Percentiles rank a stretch among this genome's conserved stretches.
phyloP scores from a whole-genome alignment of 495 filamentous ascomycete species.

The Penicillium longicatenatum region DNA sequence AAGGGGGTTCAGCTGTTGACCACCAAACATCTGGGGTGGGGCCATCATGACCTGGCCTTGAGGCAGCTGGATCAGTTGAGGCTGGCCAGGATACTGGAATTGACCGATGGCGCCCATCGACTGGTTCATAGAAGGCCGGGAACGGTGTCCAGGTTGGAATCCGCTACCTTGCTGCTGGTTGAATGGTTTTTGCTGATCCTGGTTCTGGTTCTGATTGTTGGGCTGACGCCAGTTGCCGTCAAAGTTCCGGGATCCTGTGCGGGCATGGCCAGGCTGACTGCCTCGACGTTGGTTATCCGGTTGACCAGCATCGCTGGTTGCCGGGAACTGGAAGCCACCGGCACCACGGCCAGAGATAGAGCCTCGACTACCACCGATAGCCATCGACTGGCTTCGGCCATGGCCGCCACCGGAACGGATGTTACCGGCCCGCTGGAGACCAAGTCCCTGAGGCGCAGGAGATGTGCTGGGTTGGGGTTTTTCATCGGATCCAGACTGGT shows the following conservation, averaged over 20 bases:
- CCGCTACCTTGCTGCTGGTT: conserved; percentile 60
- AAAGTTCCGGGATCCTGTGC: conserved; percentile 87
- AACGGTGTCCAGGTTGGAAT: conserved; percentile 92
- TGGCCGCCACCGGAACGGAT: conserved; percentile 53
- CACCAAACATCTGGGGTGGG: conserved; percentile 72
- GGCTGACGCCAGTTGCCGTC: conserved; percentile 98
- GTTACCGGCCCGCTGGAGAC: conserved; percentile 53
- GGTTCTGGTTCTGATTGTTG: conserved; percentile 59
- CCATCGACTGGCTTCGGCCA: conserved; percentile 71
- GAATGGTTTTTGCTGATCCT: conserved; percentile 61
- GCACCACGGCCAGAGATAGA: conserved; percentile 59
- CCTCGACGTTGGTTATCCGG: conserved; percentile 72
- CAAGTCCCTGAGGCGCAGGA: conserved; percentile 43
- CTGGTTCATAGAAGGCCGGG: conserved; percentile 81
- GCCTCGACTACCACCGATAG: conserved; percentile 59
- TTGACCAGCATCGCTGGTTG: conserved; percentile 51
- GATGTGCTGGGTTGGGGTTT: conserved; percentile 39
- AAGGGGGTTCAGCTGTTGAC: conserved; percentile 84
- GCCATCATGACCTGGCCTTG: conserved; percentile 79
- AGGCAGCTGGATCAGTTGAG: conserved; percentile 84
- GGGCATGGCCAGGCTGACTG: conserved; percentile 67
- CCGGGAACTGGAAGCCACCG: conserved; percentile 71
- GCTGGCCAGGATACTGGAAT: conserved; percentile 92
- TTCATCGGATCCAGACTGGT: conserved; percentile 43
- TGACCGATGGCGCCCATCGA: conserved; percentile 81